Evolutionary conservation across 768 basidiomycete genomes (phyloP).

Genomic region (Tulasnella sp.): DNA sequence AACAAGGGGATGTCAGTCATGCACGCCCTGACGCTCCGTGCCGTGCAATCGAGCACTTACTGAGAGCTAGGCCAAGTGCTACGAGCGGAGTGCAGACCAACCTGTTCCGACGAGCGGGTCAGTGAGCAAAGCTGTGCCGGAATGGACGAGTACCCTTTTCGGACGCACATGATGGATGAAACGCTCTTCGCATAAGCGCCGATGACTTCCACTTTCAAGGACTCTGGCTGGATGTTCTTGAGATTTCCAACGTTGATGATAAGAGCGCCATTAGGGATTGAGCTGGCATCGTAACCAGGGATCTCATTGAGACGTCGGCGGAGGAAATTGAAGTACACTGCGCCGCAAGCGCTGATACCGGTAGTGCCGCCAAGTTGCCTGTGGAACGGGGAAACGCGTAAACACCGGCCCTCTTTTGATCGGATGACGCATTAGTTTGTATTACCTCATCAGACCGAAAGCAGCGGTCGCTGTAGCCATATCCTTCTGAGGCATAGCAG

Average conservation of each 20-base stretch:
- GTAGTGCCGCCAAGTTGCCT: conserved; percentile 34
- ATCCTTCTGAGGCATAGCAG: conserved; percentile 36
- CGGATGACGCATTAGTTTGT: neutral
- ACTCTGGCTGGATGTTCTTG: conserved; percentile 28
- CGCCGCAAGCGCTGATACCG: conserved; percentile 36
- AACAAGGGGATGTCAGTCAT: neutral
- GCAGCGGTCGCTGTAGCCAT: conserved; percentile 36
- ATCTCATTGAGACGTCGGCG: conserved; percentile 18
- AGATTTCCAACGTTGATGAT: conserved; percentile 20
- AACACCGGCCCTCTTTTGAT: conserved; percentile 32
- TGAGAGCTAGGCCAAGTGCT: conserved; percentile 34
- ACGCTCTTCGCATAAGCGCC: conserved; percentile 27
- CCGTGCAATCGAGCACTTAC: conserved; percentile 34
- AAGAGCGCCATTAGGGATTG: conserved; percentile 18
- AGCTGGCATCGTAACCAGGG: conserved; percentile 27
- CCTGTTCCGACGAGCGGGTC: neutral
- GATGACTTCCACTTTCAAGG: conserved; percentile 30
- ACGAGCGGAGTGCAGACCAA: conserved; percentile 31
- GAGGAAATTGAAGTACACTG: conserved; percentile 35
- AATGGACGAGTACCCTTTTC: neutral
- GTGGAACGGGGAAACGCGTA: conserved; percentile 15
- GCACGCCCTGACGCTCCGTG: neutral
- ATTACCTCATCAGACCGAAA: conserved; percentile 39
- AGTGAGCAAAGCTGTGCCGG: neutral
- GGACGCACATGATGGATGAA: conserved; percentile 28